phyloP scores from a whole-genome alignment of 306 rosid species.

The Citrullus amarus region DNA sequence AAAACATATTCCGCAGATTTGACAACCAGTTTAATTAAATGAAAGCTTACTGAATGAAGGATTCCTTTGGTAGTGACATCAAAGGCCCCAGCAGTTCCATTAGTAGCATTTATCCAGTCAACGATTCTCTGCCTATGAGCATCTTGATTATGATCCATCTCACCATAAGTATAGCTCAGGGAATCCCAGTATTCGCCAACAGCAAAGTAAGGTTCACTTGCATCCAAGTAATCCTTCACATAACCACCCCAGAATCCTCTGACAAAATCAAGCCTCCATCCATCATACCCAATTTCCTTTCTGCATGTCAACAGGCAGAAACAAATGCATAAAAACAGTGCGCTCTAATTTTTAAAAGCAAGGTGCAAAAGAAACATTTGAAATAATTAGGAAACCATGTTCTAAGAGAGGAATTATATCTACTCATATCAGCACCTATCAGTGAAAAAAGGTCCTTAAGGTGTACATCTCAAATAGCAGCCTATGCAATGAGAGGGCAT shows the following conservation, averaged over 20 bases:
- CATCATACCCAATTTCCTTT: slow-evolving; percentile 88
- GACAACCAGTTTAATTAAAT: background rate
- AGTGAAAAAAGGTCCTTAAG: background rate
- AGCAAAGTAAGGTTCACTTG: slow-evolving; percentile 70
- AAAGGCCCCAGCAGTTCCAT: slow-evolving; percentile 81
- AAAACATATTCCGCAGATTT: background rate
- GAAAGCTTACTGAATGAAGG: slow-evolving; percentile 76
- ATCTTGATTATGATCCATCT: slow-evolving; percentile 94
- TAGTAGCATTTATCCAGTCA: slow-evolving; percentile 90
- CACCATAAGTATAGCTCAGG: slow-evolving; percentile 77
- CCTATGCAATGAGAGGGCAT: background rate
- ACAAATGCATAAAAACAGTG: background rate
- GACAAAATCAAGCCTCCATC: slow-evolving; percentile 98
- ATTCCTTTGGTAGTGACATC: slow-evolving; percentile 98
- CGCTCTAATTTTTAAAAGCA: background rate
- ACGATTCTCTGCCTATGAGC: slow-evolving; percentile 91
- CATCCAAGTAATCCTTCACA: slow-evolving; percentile 77
- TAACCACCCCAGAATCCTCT: slow-evolving; percentile 99
- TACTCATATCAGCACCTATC: background rate
- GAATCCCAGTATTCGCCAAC: slow-evolving; percentile 99
- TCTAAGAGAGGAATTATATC: background rate
- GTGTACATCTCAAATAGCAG: background rate
- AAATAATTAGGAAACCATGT: background rate
- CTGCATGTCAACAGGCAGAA: slow-evolving; percentile 26
- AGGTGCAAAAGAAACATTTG: background rate